Evolutionary conservation across 1,284 basidiomycete genomes (phyloP), one percentile per base, ranked within the genome.

Genomic region (Moesziomyces sp.): DNA sequence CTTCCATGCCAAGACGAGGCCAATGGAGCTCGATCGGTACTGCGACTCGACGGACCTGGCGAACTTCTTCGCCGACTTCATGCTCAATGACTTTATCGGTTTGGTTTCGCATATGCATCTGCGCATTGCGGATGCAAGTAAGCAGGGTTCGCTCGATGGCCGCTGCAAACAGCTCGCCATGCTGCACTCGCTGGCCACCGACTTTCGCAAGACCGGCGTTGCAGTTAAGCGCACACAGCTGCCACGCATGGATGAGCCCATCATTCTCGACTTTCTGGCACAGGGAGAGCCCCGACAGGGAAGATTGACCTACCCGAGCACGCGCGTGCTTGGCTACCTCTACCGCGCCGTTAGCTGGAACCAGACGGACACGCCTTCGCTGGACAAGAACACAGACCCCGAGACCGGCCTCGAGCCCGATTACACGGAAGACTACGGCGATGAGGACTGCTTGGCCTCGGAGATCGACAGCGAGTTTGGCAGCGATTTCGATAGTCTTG

Each of bases 51-150:
- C 79, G 19, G 92, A 91, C 83, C 89, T 92, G 1, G 89, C 89
- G 0, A 88, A 90, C 33, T 92, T 92, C 77, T 88, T 92, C 16
- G 86, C 90, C 50, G 89, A 91, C 54, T 92, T 55, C 18, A 63
- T 69, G 26, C 88, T 86, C 67, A 89, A 87, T 48, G 90, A 91
- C 77, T 58, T 79, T 87, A 38, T 83, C 90, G 81, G 46, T 88
- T 89, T n/a, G 87, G 89, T 78, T 3, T 69, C 74, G 3, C 49
- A 69, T 3, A 86, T 89, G 46, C 89, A 93, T 72, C 86, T 94
- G 14, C 87, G 89, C 46, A 89, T 91, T 35, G 89, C 91, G 0
- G 92, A 94, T 77, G 88, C 89, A 70, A 89, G 88, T 46, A 66
- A 72, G 0, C 24, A 85, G 23, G 88, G 88, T 9, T 89, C 91